These are phyloP conservation scores for Daldinia sp. DNA, from an alignment of 2,329 filamentous ascomycete species.

Conservation along the genomic window DNA sequence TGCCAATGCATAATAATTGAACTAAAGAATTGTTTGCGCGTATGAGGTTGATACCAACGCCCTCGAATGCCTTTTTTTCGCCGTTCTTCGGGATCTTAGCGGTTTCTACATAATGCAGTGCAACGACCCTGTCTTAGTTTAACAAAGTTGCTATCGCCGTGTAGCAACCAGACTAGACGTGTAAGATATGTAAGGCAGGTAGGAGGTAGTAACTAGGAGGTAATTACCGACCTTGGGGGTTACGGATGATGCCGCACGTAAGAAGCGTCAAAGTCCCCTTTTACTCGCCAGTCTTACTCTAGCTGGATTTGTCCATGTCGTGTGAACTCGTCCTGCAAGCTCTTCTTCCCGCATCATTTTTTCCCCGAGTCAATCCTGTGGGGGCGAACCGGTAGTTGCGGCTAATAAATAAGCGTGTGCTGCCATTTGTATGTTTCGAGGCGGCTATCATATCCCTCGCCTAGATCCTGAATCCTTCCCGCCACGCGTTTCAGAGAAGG, in stretches of 20 bases:
- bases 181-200: too few relatives aligned
- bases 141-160: too few relatives aligned
- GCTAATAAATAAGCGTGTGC: neutral
- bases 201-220: neutral
- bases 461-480: slow-evolving; percentile 22
- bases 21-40: slow-evolving; percentile 1
- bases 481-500: slow-evolving; percentile 24
- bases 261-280: neutral
- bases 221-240: slow-evolving; percentile 18
- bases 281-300: neutral
- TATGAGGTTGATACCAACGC: slow-evolving; percentile 1
- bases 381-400: slow-evolving; percentile 13
- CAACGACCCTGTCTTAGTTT: slow-evolving; percentile 28
- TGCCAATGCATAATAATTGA: neutral
- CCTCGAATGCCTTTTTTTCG: neutral
- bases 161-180: too few relatives aligned
- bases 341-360: neutral
- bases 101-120: slow-evolving; percentile 15
- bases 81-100: slow-evolving; percentile 16
- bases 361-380: neutral
- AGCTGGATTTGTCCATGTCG: neutral
- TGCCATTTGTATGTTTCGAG: slow-evolving; percentile 11
- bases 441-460: slow-evolving; percentile 19
- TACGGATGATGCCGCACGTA: slow-evolving; percentile 9
- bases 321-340: neutral